Evolutionary conservation across 108 stramenopile genomes (phyloP).

Genomic region (Fragilariopsis cylindrus): DNA sequence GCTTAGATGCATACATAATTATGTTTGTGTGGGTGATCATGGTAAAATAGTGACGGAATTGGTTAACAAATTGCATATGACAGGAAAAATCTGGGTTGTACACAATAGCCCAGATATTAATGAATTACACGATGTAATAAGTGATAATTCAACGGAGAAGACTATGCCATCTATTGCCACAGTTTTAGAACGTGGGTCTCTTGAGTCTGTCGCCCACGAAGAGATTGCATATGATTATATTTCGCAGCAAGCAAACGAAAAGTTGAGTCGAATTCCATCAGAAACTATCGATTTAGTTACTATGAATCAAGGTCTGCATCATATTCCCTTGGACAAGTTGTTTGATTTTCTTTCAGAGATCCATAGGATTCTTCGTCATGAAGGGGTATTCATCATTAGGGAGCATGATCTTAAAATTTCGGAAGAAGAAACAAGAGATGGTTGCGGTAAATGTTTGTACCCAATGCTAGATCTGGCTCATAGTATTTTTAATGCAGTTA

Average conservation of each 20-base stretch:
- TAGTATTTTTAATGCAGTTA: neutral
- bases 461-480: too few species aligned
- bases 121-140: too few species aligned
- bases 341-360: neutral
- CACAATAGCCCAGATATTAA: too few species aligned
- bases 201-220: neutral
- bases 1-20: neutral
- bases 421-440: too few species aligned
- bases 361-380: neutral
- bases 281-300: neutral
- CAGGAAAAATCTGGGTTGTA: too few species aligned
- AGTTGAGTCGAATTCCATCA: neutral
- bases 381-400: neutral
- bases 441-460: too few species aligned
- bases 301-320: slow-evolving; percentile 15
- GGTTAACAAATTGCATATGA: too few species aligned
- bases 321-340: neutral
- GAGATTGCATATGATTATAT: neutral
- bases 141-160: too few species aligned
- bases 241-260: neutral
- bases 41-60: neutral
- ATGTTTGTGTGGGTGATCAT: slow-evolving; percentile 12
- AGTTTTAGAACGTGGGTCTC: too few species aligned
- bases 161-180: too few species aligned
- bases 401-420: too few species aligned